phyloP scores from a whole-genome alignment of 176 grass and related monocot genomes.

The Saccharum officinarum region DNA sequence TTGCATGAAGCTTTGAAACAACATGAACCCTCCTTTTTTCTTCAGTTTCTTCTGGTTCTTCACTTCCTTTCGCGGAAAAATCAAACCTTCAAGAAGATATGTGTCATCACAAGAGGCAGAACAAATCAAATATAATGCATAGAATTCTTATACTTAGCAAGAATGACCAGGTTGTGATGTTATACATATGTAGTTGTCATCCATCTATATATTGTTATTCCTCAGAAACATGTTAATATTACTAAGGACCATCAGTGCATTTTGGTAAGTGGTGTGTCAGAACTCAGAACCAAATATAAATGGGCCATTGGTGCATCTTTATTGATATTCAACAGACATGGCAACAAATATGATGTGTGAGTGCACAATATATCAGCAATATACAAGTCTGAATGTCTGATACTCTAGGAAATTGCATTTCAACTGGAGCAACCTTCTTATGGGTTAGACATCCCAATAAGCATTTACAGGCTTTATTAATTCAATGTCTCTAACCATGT shows the following conservation, averaged over 20 bases:
- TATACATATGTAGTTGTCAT: background rate
- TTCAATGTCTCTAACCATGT: background rate
- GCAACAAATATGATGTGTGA: background rate
- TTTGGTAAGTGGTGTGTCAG: background rate
- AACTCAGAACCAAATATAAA: background rate
- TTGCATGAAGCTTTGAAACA: slow-evolving; percentile 84
- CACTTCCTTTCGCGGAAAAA: slow-evolving; percentile 63
- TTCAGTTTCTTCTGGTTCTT: slow-evolving; percentile 71
- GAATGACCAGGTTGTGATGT: background rate
- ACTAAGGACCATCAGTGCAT: background rate
- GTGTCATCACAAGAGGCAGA: slow-evolving; percentile 9
- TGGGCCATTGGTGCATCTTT: background rate
- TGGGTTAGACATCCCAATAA: background rate
- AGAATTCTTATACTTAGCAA: background rate
- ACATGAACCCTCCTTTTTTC: slow-evolving; percentile 84
- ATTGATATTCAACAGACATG: background rate
- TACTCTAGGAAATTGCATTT: background rate
- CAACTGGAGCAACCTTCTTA: background rate
- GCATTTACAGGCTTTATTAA: background rate
- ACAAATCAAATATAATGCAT: slow-evolving; percentile 25
- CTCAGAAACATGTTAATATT: slow-evolving; percentile 2
- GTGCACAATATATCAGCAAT: background rate
- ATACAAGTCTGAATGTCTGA: background rate
- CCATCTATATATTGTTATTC: background rate
- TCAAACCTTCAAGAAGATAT: slow-evolving; percentile 71